Conservation (phyloP, 352 stramenopile species). For the Phytophthora cactorum region DNA sequence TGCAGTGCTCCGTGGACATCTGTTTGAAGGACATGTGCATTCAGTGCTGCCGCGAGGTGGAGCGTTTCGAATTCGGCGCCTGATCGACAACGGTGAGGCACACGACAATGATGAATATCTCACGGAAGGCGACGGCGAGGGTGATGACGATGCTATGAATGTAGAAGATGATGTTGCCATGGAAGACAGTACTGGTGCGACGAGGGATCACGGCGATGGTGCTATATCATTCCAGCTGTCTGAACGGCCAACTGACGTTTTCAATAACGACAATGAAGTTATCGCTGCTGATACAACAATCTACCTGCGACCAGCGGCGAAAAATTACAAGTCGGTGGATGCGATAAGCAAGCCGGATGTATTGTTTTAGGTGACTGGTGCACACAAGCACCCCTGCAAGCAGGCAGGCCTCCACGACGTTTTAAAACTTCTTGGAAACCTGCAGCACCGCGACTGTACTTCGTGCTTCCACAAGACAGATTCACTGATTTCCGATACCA, state of each 20-base stretch:
- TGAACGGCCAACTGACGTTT: background rate
- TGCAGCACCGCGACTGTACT: background rate
- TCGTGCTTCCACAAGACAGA: slow-evolving; percentile 12
- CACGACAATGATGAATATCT: background rate
- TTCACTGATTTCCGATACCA: slow-evolving; percentile 10
- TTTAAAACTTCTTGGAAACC: slow-evolving; percentile 4
- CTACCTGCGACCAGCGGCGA: slow-evolving; percentile 2
- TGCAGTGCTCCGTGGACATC: slow-evolving; percentile 6
- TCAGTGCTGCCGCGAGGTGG: background rate
- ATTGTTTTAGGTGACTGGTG: slow-evolving; percentile 10
- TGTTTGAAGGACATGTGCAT: slow-evolving; percentile 9
- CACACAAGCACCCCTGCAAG: slow-evolving; percentile 12
- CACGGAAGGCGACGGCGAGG: slow-evolving; percentile 2
- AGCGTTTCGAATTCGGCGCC: slow-evolving; percentile 1
- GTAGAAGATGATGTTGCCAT: background rate
- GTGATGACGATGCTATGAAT: background rate
- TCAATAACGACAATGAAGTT: background rate
- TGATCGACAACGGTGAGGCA: background rate
- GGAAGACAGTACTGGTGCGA: background rate
- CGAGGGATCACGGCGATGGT: background rate
- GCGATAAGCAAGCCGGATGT: background rate
- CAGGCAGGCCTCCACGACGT: slow-evolving; percentile 6
- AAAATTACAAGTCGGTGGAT: slow-evolving; percentile 9
- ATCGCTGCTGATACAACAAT: background rate
- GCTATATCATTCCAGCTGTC: background rate